Evolutionary conservation across 2,329 filamentous ascomycete genomes (phyloP), one percentile per base, ranked within the genome.

Genomic region (Fusarium sp.): DNA sequence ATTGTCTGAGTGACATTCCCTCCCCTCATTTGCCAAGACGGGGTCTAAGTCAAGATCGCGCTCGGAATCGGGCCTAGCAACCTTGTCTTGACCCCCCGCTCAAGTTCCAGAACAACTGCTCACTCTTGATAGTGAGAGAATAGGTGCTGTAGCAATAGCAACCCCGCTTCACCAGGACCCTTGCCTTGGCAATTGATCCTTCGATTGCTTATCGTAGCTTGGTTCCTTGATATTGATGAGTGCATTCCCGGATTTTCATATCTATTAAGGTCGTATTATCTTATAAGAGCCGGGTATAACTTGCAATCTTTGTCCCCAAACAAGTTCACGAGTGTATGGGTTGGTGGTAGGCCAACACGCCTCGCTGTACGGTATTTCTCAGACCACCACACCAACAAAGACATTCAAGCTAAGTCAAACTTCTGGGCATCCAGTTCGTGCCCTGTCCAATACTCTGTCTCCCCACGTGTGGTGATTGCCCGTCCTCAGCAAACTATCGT

Each of bases 81-180:
- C 66, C 52, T 66, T 71, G 62, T 72, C 62, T 72, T 20, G 48
- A 74, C 59, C 62, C 71, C 67, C 71, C 72, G 26, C 67, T 59
- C 47, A 59, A 58, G 67, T 65, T 72, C 67, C 42, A 68, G 67
- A 68, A 66, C 41, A 74, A 30, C 56, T 71, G 44, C 52, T 34
- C 52, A 48, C 42, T 66, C 65, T 63, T 55, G 24, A 41, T 45
- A 41, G 42, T 58, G 61, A 58, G 30, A 38, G 36, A 32, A 42
- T 24, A 32, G 28, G 48, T 24, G 17, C 48, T 51, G 34, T 36
- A 51, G 22, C 22, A 51, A 51, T 48, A 41, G 30, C 54, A 70
- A 69, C 72, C 72, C 68, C 60, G 68, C 72, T 75, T 66, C 72
- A 64, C 30, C 41, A 75, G 41, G 68, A 72, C 72, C 72, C 68